phyloP scores from a whole-genome alignment of 495 filamentous ascomycete genomes.

The Podospora sp. region DNA sequence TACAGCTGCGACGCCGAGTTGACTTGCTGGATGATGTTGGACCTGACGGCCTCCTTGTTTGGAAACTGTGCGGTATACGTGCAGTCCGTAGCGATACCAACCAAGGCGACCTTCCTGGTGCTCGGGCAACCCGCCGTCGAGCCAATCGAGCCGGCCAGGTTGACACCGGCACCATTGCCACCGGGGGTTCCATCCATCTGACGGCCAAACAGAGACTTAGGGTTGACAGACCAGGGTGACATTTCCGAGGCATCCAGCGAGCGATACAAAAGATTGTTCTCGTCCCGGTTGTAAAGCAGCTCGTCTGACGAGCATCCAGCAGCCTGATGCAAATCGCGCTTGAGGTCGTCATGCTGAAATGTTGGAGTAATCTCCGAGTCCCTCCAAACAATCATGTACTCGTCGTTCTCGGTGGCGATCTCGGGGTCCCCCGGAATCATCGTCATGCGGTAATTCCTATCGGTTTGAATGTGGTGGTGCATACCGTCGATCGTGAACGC shows the following conservation, averaged over 20 bases:
- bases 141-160: conserved; percentile 80
- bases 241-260: conserved; percentile 30
- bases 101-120: conserved; percentile 84
- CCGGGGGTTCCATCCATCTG: conserved; percentile 57
- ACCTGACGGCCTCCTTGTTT: conserved; percentile 57
- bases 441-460: conserved; percentile 72
- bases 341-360: conserved; percentile 36
- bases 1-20: conserved; percentile 86
- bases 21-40: conserved; percentile 80
- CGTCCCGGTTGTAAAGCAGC: conserved; percentile 70
- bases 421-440: conserved; percentile 73
- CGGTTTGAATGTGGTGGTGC: conserved; percentile 85
- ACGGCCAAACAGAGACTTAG: conserved; percentile 44
- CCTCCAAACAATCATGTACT: conserved; percentile 88
- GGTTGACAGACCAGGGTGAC: conserved; percentile 35
- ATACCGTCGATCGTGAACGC: conserved; percentile 79
- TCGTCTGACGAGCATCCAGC: conserved; percentile 64
- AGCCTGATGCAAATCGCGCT: conserved; percentile 38
- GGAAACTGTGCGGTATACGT: conserved; percentile 74
- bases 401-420: conserved; percentile 59
- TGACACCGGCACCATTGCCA: conserved; percentile 83
- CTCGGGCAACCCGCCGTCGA: conserved; percentile 79
- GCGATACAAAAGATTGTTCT: conserved; percentile 65
- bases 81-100: conserved; percentile 94
- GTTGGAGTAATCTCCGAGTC: conserved; percentile 75